phyloP scores from a whole-genome alignment of 257 asterid species.

The Fraxinus americana region DNA sequence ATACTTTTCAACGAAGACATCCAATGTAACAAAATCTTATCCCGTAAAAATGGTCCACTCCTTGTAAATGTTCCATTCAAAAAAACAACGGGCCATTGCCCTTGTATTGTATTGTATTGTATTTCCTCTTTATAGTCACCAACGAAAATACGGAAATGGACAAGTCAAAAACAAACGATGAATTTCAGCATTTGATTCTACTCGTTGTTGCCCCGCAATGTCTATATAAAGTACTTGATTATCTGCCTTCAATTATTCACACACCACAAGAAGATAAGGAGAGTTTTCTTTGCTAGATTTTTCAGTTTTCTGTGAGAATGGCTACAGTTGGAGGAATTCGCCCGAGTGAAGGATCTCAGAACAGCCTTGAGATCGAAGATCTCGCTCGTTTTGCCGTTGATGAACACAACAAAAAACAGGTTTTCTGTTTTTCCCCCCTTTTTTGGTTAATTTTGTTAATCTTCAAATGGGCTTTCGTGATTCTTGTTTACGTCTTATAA shows the following conservation, averaged over 20 bases:
- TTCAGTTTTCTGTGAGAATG: slow-evolving; percentile 36
- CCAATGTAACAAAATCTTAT: too few relatives aligned
- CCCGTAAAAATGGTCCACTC: too few relatives aligned
- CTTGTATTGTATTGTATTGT: too few relatives aligned
- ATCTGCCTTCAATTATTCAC: background rate
- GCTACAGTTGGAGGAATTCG: slow-evolving; percentile 53
- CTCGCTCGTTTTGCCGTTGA: slow-evolving; percentile 86
- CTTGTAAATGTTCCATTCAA: too few relatives aligned
- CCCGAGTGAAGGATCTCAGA: slow-evolving; percentile 54
- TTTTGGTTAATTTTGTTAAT: background rate
- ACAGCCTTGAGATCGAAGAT: slow-evolving; percentile 63
- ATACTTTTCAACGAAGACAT: too few relatives aligned
- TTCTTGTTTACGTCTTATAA: background rate
- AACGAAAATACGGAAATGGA: too few relatives aligned
- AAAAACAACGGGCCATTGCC: too few relatives aligned
- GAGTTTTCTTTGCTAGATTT: background rate
- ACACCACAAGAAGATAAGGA: background rate
- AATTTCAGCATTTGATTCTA: background rate
- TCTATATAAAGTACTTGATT: background rate
- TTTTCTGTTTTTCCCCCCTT: background rate
- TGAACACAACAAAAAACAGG: slow-evolving; percentile 74
- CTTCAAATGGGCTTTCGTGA: too few relatives aligned
- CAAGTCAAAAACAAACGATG: too few relatives aligned
- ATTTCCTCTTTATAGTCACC: too few relatives aligned
- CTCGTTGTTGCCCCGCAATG: background rate